Percentiles rank a stretch among this genome's conserved stretches.
phyloP scores from a whole-genome alignment of 805 yeast genomes.

The Candida cerambycidarum region DNA sequence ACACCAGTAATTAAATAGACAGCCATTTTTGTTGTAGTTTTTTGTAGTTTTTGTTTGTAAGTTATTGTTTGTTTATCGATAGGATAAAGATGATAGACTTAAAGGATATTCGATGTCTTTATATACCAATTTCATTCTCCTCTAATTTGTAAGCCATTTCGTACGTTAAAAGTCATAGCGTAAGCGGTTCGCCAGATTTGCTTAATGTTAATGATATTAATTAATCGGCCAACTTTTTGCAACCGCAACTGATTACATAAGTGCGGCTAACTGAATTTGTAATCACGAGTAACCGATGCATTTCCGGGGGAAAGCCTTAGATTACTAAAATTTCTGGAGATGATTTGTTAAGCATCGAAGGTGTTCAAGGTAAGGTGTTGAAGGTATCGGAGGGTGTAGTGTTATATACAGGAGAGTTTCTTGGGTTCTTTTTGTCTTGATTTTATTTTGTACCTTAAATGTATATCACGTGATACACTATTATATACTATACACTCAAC shows the following conservation, averaged over 20 bases:
- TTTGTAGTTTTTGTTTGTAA: background rate
- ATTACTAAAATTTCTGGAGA: background rate
- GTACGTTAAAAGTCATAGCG: too few relatives aligned
- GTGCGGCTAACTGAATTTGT: background rate
- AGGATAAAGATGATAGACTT: too few relatives aligned
- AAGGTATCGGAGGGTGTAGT: too few relatives aligned
- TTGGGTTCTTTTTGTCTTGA: too few relatives aligned
- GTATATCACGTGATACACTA: too few relatives aligned
- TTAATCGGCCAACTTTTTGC: background rate
- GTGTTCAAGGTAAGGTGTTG: too few relatives aligned
- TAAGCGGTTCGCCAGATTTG: too few relatives aligned
- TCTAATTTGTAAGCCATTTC: background rate
- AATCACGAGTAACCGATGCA: background rate
- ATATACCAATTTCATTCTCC: background rate
- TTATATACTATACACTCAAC: background rate
- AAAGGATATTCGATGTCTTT: too few relatives aligned
- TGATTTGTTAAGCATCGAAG: too few relatives aligned
- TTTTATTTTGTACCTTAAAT: too few relatives aligned
- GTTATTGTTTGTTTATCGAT: too few relatives aligned
- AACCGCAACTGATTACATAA: background rate
- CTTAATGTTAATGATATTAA: background rate
- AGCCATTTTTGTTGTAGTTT: conserved; percentile 4
- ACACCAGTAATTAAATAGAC: conserved; percentile 5
- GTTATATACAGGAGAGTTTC: too few relatives aligned
- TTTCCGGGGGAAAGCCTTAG: background rate